Evolutionary conservation across 192 early-diverging fungal genomes (phyloP), one percentile per base, ranked within the genome.

Genomic region (Neocallimastix lanati): DNA sequence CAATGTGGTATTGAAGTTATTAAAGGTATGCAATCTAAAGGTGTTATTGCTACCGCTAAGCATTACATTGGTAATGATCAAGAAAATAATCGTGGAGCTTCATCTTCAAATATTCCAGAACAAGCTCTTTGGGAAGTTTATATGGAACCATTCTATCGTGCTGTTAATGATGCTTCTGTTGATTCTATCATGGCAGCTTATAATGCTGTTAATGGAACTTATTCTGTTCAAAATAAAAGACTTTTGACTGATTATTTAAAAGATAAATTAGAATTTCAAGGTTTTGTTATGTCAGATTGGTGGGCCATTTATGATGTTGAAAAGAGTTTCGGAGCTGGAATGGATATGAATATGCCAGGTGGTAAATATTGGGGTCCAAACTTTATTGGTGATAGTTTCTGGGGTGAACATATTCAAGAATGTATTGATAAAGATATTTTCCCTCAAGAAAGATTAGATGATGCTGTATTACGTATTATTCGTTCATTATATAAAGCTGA

Each of bases 221-320:
- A 86, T 40, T 84, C 90, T 5, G 91, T 89, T 82, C 86, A 90
- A 80, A 88, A 86, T 81, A 77, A 25, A 33, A 83, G 21, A 38
- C 83, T 33, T 77, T 91, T 35, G 85, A 88, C 27, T 77, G 79
- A 28, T 29, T 89, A 27, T 78, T 92, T 67, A 76, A 92, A 84
- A 29, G 50, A 77, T 13, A 85, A 92, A 77, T 81, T 92, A 33
- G 87, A 83, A 6, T 92, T 92, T 81, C 33, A 84, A n/a, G 90
- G 89, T 1, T 91, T 92, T 76, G 86, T 92, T 76, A 88, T 88
- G 86, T 84, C 87, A 29, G 91, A 91, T 78, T 92, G 89, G 89
- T 83, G 81, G 76, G 90, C 88, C 38, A 81, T 83, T 18, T 82
- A 86, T 30, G 83, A 78, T 28, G 80, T 79, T 28, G 76, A 29